These are phyloP conservation scores for Hordeum vulgare DNA, from an alignment of 176 grass and related monocot species.

Conservation along the genomic window DNA sequence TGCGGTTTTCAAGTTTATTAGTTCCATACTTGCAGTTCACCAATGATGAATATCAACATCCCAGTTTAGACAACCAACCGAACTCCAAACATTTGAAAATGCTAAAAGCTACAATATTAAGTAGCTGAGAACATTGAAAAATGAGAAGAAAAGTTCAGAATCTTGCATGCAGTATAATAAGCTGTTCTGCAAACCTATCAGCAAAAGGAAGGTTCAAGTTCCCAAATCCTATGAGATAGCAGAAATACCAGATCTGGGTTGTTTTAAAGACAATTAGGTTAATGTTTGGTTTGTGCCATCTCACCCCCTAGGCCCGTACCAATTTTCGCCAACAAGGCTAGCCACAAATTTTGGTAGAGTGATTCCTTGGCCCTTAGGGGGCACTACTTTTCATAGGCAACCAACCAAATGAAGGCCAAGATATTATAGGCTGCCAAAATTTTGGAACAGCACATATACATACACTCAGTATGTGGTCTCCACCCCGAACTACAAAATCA, in stretches of 20 bases:
- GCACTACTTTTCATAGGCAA: neutral
- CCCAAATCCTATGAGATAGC: neutral
- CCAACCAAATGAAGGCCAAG: no score
- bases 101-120: neutral
- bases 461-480: no score
- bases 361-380: no score
- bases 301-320: neutral
- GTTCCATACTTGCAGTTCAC: neutral
- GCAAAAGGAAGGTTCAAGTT: slow-evolving; percentile 7
- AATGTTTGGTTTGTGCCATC: neutral
- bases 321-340: neutral
- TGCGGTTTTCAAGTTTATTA: neutral
- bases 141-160: neutral
- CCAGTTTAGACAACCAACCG: neutral
- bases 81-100: neutral
- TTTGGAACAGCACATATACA: no score
- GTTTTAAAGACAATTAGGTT: neutral
- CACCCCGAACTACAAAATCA: neutral
- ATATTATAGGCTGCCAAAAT: no score
- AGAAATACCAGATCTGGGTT: neutral
- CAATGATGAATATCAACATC: neutral
- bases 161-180: neutral
- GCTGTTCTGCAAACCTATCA: neutral
- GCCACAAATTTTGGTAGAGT: slow-evolving; percentile 34
- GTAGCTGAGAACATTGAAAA: neutral